A percentile compares a stretch with the other conserved stretches of the same genome.
Conservation (phyloP, 306 rosid genomes). For the Dalbergia cultrata region DNA sequence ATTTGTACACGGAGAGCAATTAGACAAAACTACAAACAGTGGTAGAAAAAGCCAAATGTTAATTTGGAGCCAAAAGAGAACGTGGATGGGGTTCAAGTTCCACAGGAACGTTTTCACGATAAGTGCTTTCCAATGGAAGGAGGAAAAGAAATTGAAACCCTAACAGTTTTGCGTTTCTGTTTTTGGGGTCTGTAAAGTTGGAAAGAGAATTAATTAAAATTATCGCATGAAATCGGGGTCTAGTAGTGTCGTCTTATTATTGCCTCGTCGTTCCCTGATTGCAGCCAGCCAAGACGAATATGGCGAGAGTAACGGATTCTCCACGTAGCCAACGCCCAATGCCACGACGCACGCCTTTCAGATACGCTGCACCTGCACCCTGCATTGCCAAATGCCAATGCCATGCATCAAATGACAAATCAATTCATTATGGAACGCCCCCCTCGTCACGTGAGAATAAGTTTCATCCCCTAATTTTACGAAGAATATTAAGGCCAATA, state of each 20-base stretch:
- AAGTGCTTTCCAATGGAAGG: slow-evolving; percentile 27
- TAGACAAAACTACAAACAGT: not conserved
- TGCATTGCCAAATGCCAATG: not conserved
- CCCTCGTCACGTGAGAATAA: not conserved
- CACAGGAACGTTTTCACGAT: slow-evolving; percentile 24
- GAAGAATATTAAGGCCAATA: too few species aligned
- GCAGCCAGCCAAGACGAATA: slow-evolving; percentile 27
- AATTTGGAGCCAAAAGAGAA: slow-evolving; percentile 11
- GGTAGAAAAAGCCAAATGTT: slow-evolving; percentile 14
- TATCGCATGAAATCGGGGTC: not conserved
- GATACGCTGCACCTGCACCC: not conserved
- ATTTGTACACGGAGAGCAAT: slow-evolving; percentile 27
- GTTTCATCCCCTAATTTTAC: too few species aligned
- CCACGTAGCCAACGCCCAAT: slow-evolving; percentile 57
- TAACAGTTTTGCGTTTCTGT: slow-evolving; percentile 1
- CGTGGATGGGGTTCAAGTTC: slow-evolving; percentile 42
- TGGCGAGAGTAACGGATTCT: slow-evolving; percentile 44
- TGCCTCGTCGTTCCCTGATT: not conserved
- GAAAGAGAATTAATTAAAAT: not conserved
- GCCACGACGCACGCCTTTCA: not conserved
- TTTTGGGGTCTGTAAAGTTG: not conserved
- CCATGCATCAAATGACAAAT: not conserved
- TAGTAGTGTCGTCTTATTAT: not conserved
- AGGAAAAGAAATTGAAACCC: slow-evolving; percentile 47
- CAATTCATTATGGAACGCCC: not conserved